Evolutionary conservation across 495 filamentous ascomycete species (phyloP), one percentile per base, ranked within the genome.

Genomic region (Amorphotheca resinae): DNA sequence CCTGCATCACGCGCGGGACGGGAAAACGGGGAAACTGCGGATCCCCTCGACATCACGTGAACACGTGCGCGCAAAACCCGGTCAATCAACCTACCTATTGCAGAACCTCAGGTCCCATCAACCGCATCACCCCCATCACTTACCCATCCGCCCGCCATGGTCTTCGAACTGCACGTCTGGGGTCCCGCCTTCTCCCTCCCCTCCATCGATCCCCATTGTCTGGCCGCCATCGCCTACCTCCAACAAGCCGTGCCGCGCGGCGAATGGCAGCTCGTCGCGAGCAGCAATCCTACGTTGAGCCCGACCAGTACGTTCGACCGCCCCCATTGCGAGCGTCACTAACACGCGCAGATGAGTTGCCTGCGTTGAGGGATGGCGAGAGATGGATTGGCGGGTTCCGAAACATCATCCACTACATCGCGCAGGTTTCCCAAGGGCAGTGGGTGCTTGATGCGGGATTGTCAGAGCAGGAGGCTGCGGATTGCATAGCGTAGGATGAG

Each of bases 191-290:
- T 93, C 60, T 70, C 69, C 21, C 73, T 95, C 30, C 82, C 89
- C 8, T 95, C 89, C 39, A 80, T 95, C 46, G 88, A 95, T 45
- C 69, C 91, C 38, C 83, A 93, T 70, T 95, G 82, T 50, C 72
- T 88, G 33, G 81, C 84, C 11, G 66, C 79, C 30, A 77, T 89
- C 43, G 72, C 84, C 28, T 88, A 82, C 54, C 66, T 87, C 25
- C 68, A 72, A 9, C 60, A 74, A 43, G 63, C 66, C 37, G 57
- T 82, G 8, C 71, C 72, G 20, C 59, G 61, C 48, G 66, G 72
- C 33, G 60, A 72, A 44, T 98, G 87, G 85, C 67, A 69, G 41
- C 67, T 95, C 25, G 65, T 95, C 48, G 73, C 81, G 44, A 81
- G 73, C 56, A 82, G 81, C 61, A 79, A 86, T 59, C 74, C 80